A percentile compares a stretch with the other conserved stretches of the same genome.
Evolutionary conservation across 345 rosid genomes (phyloP).

Genomic region (Linum trigynum): DNA sequence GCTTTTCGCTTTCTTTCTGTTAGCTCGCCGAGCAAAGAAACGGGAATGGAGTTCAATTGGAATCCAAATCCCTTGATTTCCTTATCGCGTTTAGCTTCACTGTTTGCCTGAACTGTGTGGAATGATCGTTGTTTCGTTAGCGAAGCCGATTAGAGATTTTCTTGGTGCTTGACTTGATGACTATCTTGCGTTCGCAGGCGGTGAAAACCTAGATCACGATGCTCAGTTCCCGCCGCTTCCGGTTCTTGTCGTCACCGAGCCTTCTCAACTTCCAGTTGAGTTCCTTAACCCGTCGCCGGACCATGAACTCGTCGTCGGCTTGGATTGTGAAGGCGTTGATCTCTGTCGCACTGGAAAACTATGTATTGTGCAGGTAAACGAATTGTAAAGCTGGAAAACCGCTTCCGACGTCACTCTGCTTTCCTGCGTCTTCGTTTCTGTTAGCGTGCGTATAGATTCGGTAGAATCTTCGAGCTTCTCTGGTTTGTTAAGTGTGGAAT

Average conservation of each 20-base stretch:
- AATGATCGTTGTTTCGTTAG: not conserved
- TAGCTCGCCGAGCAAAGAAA: not conserved
- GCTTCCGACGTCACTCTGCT: too few species aligned
- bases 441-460: too few species aligned
- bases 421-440: too few species aligned
- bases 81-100: slow-evolving; percentile 1
- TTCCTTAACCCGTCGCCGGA: slow-evolving; percentile 66
- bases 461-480: too few species aligned
- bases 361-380: slow-evolving; percentile 82
- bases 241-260: slow-evolving; percentile 48
- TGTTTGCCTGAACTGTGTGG: not conserved
- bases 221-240: slow-evolving; percentile 39
- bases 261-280: slow-evolving; percentile 71
- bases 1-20: not conserved
- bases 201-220: slow-evolving; percentile 35
- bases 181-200: slow-evolving; percentile 26
- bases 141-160: not conserved
- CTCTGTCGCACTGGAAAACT: slow-evolving; percentile 75
- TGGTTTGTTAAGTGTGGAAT: too few species aligned
- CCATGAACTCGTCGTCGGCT: slow-evolving; percentile 54
- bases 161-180: too few species aligned
- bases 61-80: not conserved
- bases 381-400: too few species aligned
- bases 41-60: too few species aligned
- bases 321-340: slow-evolving; percentile 92